Conservation (phyloP, 441 rosid species). For the Pelargonium fulgidum region DNA sequence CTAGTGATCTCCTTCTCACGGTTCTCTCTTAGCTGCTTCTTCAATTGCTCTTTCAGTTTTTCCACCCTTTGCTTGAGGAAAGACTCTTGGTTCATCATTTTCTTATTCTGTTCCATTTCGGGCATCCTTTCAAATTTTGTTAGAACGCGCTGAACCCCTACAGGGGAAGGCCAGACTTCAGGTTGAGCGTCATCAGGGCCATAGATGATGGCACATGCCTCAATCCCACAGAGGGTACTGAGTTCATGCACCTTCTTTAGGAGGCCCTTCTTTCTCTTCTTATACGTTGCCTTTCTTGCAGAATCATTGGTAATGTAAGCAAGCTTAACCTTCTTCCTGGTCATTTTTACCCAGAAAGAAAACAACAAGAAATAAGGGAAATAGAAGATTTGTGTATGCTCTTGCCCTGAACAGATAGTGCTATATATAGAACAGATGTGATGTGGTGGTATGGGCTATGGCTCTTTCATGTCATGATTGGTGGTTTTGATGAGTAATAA, state of each 20-base stretch:
- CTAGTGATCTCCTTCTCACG: conserved; percentile 1
- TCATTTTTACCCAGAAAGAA: conserved; percentile 4
- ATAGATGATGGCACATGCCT: conserved; percentile 49
- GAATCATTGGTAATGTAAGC: conserved; percentile 42
- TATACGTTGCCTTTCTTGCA: conserved; percentile 40
- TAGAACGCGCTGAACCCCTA: conserved; percentile 21
- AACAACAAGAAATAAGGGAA: neutral
- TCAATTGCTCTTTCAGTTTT: conserved; percentile 13
- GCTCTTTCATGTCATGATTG: neutral
- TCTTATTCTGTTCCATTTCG: conserved; percentile 23
- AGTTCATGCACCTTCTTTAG: conserved; percentile 50
- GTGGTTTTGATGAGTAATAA: neutral
- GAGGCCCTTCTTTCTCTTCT: conserved; percentile 50
- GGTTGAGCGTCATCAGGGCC: conserved; percentile 34
- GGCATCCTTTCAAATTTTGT: conserved; percentile 26
- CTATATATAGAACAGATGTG: conserved; percentile 1
- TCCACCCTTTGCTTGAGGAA: conserved; percentile 19
- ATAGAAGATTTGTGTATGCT: neutral
- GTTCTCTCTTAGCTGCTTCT: conserved; percentile 12
- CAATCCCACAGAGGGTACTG: conserved; percentile 52
- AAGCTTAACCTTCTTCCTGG: conserved; percentile 34
- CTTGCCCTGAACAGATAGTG: neutral
- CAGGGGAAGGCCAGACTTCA: conserved; percentile 41
- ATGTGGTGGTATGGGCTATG: too few species aligned
- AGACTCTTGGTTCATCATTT: conserved; percentile 34